phyloP scores from a whole-genome alignment of 23 red algal genomes.

The Chondrus crispus region DNA sequence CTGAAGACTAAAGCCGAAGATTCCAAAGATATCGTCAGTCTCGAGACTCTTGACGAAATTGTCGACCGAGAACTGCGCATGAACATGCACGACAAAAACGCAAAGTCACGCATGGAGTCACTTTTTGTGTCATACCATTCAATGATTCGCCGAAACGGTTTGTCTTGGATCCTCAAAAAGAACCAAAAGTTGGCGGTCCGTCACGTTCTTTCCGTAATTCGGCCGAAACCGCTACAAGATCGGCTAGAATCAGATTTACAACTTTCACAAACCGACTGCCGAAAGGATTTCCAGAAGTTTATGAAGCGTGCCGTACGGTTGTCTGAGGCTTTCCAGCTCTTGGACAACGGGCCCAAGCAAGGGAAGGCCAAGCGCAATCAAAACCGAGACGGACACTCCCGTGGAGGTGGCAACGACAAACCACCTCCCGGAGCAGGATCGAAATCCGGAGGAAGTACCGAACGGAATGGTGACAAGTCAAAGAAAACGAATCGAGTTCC shows the following conservation, averaged over 20 bases:
- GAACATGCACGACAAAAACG: neutral
- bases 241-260: neutral
- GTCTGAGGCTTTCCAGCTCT: neutral
- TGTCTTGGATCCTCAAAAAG: neutral
- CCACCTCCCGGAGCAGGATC: neutral
- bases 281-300: neutral
- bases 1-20: neutral
- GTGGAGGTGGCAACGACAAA: neutral
- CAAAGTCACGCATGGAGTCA: neutral
- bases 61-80: neutral
- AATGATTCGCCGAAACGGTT: neutral
- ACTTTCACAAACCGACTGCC: neutral
- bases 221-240: neutral
- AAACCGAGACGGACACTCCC: no score
- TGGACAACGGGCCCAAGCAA: neutral
- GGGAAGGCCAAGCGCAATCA: neutral
- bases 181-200: neutral
- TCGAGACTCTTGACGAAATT: neutral
- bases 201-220: neutral
- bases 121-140: conserved; percentile 1
- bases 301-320: neutral
- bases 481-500: neutral
- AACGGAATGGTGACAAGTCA: neutral
- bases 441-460: neutral
- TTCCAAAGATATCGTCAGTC: neutral